A percentile compares a stretch with the other conserved stretches of the same genome.
These are phyloP conservation scores for Papiliotrema laurentii DNA, from an alignment of 1,284 basidiomycete genomes.

Conservation along the genomic window DNA sequence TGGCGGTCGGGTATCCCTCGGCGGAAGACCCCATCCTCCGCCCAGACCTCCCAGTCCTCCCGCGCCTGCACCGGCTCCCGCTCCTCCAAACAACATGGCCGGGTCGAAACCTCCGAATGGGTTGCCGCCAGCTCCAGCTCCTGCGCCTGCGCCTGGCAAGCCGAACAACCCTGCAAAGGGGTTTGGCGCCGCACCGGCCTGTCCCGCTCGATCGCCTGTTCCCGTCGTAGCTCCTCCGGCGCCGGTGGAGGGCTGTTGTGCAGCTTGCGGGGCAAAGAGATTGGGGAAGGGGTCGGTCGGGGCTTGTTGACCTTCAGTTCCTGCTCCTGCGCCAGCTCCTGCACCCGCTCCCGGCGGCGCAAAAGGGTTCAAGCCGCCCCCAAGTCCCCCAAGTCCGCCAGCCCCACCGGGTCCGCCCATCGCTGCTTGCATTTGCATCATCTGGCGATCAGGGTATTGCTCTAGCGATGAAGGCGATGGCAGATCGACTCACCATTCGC, in stretches of 20 bases:
- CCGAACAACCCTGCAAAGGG: conserved; percentile 30
- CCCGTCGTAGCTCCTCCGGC: conserved; percentile 7
- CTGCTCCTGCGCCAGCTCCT: conserved; percentile 19
- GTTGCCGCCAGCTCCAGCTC: conserved; percentile 13
- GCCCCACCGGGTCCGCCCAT: conserved; percentile 37
- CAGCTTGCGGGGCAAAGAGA: conserved; percentile 33
- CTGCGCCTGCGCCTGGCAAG: conserved; percentile 15
- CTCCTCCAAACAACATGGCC: conserved; percentile 53
- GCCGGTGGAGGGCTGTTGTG: not conserved
- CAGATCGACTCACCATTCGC: conserved; percentile 32
- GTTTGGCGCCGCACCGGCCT: conserved; percentile 12
- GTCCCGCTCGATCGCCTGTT: conserved; percentile 5
- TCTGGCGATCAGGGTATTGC: conserved; percentile 47
- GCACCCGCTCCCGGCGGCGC: conserved; percentile 21
- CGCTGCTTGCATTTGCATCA: conserved; percentile 67
- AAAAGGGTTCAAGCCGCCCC: conserved; percentile 26
- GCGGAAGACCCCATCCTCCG: conserved; percentile 27
- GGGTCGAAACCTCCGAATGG: conserved; percentile 45
- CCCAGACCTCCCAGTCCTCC: conserved; percentile 18
- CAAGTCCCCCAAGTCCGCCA: conserved; percentile 25
- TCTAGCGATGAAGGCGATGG: not conserved
- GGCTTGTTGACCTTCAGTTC: conserved; percentile 18
- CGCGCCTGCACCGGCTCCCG: no score
- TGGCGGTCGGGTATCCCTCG: conserved; percentile 62
- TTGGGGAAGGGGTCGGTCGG: conserved; percentile 44